Evolutionary conservation across 768 basidiomycete genomes (phyloP).

Genomic region (Tulasnella sp.): DNA sequence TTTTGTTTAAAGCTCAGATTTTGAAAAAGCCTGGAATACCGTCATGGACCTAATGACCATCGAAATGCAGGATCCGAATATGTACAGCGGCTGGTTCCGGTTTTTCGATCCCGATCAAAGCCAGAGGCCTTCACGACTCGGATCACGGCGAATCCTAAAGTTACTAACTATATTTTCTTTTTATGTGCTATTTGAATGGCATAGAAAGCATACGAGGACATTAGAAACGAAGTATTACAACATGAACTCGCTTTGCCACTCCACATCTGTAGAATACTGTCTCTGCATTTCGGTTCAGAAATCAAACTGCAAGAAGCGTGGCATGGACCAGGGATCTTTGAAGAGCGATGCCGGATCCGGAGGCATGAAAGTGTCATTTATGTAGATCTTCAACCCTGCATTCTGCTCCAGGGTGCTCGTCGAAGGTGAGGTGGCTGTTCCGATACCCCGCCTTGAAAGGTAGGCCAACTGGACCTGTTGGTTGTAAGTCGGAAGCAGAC

Average conservation of each 20-base stretch:
- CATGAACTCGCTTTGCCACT: too few species aligned
- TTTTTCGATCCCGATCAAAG: too few species aligned
- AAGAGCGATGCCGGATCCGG: background rate
- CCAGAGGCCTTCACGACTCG: background rate
- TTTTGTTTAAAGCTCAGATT: too few species aligned
- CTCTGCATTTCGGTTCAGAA: too few species aligned
- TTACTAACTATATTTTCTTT: background rate
- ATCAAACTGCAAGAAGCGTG: background rate
- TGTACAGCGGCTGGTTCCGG: too few species aligned
- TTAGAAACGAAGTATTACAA: too few species aligned
- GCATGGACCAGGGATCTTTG: background rate
- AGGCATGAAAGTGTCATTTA: background rate
- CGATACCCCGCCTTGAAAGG: background rate
- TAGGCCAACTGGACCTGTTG: background rate
- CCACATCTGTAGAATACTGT: too few species aligned
- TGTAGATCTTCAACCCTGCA: background rate
- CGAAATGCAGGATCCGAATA: too few species aligned
- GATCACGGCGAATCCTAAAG: background rate
- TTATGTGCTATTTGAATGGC: background rate
- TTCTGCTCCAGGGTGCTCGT: background rate
- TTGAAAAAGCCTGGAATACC: too few species aligned
- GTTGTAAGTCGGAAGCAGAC: background rate
- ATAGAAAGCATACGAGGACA: too few species aligned
- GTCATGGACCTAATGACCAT: too few species aligned
- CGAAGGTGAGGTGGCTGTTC: background rate